Evolutionary conservation across 495 filamentous ascomycete species (phyloP).

Genomic region (Elasticomyces elasticus): DNA sequence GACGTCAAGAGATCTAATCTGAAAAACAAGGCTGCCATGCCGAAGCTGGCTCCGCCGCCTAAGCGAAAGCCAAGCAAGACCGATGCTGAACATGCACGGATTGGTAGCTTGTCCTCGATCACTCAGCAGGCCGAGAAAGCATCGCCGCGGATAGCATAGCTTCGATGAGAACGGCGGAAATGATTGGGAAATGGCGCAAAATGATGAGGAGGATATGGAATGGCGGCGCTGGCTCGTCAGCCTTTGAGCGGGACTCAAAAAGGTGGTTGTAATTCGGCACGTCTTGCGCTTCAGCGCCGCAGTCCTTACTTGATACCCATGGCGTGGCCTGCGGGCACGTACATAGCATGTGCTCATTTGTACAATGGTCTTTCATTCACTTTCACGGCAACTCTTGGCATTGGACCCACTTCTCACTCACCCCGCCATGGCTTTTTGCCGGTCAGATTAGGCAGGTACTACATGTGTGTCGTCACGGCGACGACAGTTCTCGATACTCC

Average conservation of each 20-base stretch:
- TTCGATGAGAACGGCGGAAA: too few relatives aligned
- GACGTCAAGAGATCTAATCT: background rate
- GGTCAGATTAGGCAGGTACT: background rate
- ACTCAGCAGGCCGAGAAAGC: background rate
- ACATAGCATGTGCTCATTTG: too few relatives aligned
- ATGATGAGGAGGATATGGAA: too few relatives aligned
- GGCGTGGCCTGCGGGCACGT: too few relatives aligned
- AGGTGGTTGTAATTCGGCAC: background rate
- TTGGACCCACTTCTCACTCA: background rate
- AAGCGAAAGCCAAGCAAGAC: background rate
- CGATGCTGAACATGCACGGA: too few relatives aligned
- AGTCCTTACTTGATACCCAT: background rate
- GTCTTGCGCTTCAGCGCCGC: background rate
- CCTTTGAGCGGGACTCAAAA: too few relatives aligned
- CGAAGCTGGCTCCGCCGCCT: constrained; percentile 8
- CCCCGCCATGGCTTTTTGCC: background rate
- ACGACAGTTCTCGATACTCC: too few relatives aligned
- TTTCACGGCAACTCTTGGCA: too few relatives aligned
- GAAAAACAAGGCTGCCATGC: constrained; percentile 18
- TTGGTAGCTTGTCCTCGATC: background rate
- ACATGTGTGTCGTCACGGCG: background rate
- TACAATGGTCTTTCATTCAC: too few relatives aligned
- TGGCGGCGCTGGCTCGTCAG: too few relatives aligned
- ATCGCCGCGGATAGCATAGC: too few relatives aligned
- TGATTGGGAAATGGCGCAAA: too few relatives aligned